phyloP scores from a whole-genome alignment of 352 stramenopile genomes.

The Globisporangium spiculum region DNA sequence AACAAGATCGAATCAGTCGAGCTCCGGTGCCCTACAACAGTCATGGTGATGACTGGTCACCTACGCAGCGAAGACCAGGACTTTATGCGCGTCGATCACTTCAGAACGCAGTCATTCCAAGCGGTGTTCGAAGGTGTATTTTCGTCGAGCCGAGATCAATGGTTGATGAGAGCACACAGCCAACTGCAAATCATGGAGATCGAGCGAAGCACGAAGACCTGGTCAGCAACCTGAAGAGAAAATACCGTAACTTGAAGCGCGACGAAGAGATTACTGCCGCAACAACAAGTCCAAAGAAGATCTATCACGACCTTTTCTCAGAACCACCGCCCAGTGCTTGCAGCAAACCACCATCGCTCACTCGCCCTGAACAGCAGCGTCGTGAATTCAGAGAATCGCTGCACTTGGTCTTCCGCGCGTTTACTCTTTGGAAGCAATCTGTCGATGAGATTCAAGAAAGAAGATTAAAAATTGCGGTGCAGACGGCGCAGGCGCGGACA shows the following conservation, averaged over 20 bases:
- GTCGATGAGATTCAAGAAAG: background rate
- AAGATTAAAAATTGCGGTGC: background rate
- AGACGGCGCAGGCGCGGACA: background rate
- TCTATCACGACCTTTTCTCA: background rate
- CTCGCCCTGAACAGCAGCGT: background rate
- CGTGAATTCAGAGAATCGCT: slow-evolving; percentile 13
- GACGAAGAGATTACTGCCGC: background rate
- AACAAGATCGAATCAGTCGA: background rate
- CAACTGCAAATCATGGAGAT: background rate
- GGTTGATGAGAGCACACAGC: background rate
- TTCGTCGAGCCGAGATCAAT: background rate
- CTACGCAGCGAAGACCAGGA: background rate
- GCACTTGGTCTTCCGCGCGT: slow-evolving; percentile 15
- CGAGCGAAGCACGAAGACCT: slow-evolving; percentile 1
- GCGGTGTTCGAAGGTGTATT: background rate
- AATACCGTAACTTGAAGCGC: slow-evolving; percentile 13
- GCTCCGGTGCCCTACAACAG: background rate
- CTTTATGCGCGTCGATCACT: background rate
- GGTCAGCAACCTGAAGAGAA: slow-evolving; percentile 7
- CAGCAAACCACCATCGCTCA: background rate
- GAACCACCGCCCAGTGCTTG: background rate
- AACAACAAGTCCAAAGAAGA: background rate
- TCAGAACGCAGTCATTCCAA: background rate
- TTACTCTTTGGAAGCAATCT: slow-evolving; percentile 11
- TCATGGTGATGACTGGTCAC: too few relatives aligned